Evolutionary conservation across 2,329 filamentous ascomycete genomes (phyloP), one percentile per base, ranked within the genome.

Genomic region (Exophiala viscosa): DNA sequence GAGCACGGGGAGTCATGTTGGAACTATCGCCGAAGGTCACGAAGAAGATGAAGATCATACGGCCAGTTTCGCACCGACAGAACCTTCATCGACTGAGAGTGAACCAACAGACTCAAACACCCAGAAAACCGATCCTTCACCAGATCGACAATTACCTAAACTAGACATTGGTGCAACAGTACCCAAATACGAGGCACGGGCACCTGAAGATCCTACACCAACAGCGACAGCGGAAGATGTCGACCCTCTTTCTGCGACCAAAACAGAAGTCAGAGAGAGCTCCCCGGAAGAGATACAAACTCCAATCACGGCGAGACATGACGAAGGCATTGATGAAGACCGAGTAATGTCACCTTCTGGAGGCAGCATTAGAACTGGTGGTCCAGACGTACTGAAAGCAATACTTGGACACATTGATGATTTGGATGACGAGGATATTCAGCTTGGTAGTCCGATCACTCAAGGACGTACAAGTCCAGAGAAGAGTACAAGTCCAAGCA

Each of bases 21-120:
- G 85, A 1, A 93, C 89, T 0, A 90, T 95, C 11, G 79, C 89
- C 33, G 90, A 95, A 67, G 84, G 89, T 45, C 85, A 88, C 50
- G 90, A 95, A 63, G 90, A 95, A 55, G 83, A 87, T 14, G 67
- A 72, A 33, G 65, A 67, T n/a, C 40, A 52, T 23, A 42, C 50
- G 17, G 54, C 48, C 35, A 57, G 45, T 23, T 35, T 33, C 18
- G 42, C 45, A 14, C 32, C 49, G 7, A 38, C 48, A 35, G 20
- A 15, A 14, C 33, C 20, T 23, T 17, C 17, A 7, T 23, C 40
- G 20, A 31, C 40, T 9, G 40, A 42, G 6, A 41, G 36, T 32
- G 15, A 48, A 31, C 31, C 47, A 9, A 11, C 40, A 6, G 15
- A 36, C 10, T 33, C 20, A 17, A 31, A 33, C 5, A n/a, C 36